Conservation (phyloP, 169 alveolate genomes). For the Toxoplasma gondii region DNA sequence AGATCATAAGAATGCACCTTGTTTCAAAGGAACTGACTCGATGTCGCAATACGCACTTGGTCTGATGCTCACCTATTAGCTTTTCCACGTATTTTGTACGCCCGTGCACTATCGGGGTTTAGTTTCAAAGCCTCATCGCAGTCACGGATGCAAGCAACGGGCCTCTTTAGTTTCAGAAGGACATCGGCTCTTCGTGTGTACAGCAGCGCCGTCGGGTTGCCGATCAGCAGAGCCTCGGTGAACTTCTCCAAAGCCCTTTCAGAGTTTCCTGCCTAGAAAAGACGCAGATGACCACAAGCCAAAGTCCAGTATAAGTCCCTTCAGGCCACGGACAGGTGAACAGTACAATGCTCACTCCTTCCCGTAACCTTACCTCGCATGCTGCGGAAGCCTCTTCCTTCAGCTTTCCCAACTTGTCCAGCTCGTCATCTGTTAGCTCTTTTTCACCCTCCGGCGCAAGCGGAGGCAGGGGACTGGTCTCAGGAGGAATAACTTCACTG, state of each 20-base stretch:
- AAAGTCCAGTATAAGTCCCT: background rate
- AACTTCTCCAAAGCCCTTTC: conserved; percentile 72
- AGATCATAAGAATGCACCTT: background rate
- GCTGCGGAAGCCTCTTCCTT: conserved; percentile 74
- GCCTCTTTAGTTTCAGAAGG: conserved; percentile 73
- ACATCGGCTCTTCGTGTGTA: conserved; percentile 79
- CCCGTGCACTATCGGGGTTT: conserved; percentile 80
- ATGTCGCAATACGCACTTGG: background rate
- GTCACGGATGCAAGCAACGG: conserved; percentile 78
- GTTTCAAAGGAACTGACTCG: background rate
- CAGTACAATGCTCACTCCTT: background rate
- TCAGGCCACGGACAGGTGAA: background rate
- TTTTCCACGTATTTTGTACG: conserved; percentile 76
- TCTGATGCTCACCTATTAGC: conserved; percentile 72
- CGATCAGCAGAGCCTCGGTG: conserved; percentile 71
- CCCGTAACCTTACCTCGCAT: conserved; percentile 49
- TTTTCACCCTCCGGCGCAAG: conserved; percentile 76
- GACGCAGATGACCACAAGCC: background rate
- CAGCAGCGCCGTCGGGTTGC: conserved; percentile 81
- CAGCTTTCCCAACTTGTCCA: conserved; percentile 73
- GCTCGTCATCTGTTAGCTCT: conserved; percentile 76
- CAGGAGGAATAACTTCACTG: conserved; percentile 72
- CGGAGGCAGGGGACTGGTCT: conserved; percentile 74
- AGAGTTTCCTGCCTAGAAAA: conserved; percentile 67
- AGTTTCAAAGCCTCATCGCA: conserved; percentile 79